Conservation (phyloP, 192 early-diverging fungal genomes). For the Backusella luteola region DNA sequence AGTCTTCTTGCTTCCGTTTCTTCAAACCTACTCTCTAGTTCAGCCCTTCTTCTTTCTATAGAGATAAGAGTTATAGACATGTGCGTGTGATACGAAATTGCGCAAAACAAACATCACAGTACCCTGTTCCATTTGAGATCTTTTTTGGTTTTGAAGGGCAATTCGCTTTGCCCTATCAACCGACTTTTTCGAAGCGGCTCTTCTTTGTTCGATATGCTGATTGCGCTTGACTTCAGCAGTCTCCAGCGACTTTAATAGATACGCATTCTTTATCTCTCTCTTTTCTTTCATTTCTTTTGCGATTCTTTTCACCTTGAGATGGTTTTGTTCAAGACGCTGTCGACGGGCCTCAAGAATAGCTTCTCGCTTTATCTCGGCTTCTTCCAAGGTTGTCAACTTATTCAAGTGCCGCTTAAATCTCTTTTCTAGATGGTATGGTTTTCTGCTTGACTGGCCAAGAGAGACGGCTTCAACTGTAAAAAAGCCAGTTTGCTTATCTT, state of each 20-base stretch:
- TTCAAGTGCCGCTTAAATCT: conserved; percentile 21
- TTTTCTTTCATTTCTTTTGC: conserved; percentile 10
- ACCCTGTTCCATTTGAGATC: conserved; percentile 17
- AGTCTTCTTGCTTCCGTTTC: conserved; percentile 8
- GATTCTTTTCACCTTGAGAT: conserved; percentile 18
- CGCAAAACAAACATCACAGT: not conserved
- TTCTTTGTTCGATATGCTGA: conserved; percentile 18
- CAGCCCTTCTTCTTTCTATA: conserved; percentile 9
- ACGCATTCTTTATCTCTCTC: conserved; percentile 1
- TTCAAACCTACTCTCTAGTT: conserved; percentile 11
- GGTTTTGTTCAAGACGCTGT: conserved; percentile 15
- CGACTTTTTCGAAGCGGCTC: conserved; percentile 14
- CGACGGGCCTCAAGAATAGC: conserved; percentile 23
- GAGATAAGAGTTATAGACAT: not conserved
- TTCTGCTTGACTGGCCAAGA: conserved; percentile 11
- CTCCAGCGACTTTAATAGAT: conserved; percentile 10
- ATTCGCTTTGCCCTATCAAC: conserved; percentile 26
- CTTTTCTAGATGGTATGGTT: conserved; percentile 25
- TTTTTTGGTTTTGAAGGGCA: conserved; percentile 9
- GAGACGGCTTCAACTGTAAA: conserved; percentile 19
- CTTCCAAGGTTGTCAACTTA: not conserved
- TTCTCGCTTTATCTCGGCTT: conserved; percentile 20
- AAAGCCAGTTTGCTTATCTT: conserved; percentile 13
- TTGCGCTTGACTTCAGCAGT: conserved; percentile 20
- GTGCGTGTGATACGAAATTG: not conserved